These are phyloP conservation scores for Achaetomium macrosporum DNA, from an alignment of 2,329 filamentous ascomycete species.

Conservation along the genomic window DNA sequence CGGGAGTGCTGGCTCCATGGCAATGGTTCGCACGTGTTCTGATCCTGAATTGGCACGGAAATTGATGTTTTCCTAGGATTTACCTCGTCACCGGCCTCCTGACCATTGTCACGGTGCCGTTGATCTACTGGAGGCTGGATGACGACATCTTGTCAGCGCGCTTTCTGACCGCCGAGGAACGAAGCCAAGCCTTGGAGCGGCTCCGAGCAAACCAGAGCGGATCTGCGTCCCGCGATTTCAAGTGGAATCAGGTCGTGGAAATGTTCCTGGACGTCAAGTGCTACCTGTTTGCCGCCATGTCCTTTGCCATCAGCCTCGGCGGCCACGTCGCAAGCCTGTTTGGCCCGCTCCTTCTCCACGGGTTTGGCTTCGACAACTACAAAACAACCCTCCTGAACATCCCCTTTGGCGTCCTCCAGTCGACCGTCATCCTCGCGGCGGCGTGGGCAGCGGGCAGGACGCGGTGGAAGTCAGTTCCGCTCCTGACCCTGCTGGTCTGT, in stretches of 20 bases:
- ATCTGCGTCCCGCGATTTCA: conserved; percentile 64
- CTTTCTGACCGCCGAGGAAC: conserved; percentile 23
- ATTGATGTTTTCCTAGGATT: background rate
- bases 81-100: background rate
- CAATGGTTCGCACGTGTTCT: conserved; percentile 28
- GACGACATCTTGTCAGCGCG: background rate
- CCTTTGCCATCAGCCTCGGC: conserved; percentile 58
- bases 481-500: conserved; percentile 49
- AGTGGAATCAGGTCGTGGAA: conserved; percentile 57
- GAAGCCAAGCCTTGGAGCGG: conserved; percentile 56
- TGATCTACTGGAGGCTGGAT: background rate
- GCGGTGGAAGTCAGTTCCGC: conserved; percentile 50
- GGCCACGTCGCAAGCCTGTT: conserved; percentile 59
- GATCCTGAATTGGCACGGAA: too few relatives aligned
- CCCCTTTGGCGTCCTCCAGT: conserved; percentile 58
- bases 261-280: conserved; percentile 44
- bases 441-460: conserved; percentile 54
- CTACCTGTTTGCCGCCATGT: conserved; percentile 55
- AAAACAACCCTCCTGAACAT: conserved; percentile 58
- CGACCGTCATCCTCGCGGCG: conserved; percentile 51
- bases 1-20: conserved; percentile 31
- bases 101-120: background rate
- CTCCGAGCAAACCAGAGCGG: conserved; percentile 71
- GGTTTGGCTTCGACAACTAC: conserved; percentile 55
- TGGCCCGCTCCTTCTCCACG: conserved; percentile 56